Base-by-base conservation (phyloP, 768 basidiomycete genomes). In the Asterophora parasitica region DNA sequence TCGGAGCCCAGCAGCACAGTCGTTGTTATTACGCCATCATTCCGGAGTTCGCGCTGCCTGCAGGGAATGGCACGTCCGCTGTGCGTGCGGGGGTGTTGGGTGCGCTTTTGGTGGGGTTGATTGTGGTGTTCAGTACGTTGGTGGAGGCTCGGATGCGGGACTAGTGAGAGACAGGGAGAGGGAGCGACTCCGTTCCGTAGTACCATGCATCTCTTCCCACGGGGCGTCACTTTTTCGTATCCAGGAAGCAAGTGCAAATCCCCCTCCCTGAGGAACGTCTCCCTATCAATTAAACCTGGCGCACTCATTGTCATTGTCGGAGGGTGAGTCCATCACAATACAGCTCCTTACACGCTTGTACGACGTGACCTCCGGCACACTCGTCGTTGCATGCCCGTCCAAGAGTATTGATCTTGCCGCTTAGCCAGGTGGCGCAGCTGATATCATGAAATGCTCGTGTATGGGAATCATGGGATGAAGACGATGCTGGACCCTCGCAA, bases 281-380 rank as follows among this genome's bases (percentile, higher is more conserved):
- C 73, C 0, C 63, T 81, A 15, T 61, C 52, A 2, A 73, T 82
- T 40, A 61, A 69, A 13, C 60, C 74, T 0, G 77, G 77, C 2
- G 66, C 74, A 20, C 65, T 81, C 11, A 73, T 77, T 13, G 74
- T 81, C 28, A 64, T 83, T n/a, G 80, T 83, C 6, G 79, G 81
- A 17, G 63, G 79, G 78, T 1, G 80, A 81, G 51, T 74, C 75
- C 3, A 77, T 78, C 0, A 51, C 81, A 15, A 61, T 81, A 11
- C 76, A 77, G 37, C 61, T 82, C 10, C 59, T 83, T 4, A 65
- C 76, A 0, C 64, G 77, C 1, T 55, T 80, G 3, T 79, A 76
- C 55, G 73, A 77, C 41, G 68, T 72, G 0, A 65, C 67, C 0
- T 59, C 64, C 0, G 81, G 78, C 0, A 54, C 67, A 6, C 39